Evolutionary conservation across 495 filamentous ascomycete genomes (phyloP).

Genomic region (Aspergillus funiculosus): DNA sequence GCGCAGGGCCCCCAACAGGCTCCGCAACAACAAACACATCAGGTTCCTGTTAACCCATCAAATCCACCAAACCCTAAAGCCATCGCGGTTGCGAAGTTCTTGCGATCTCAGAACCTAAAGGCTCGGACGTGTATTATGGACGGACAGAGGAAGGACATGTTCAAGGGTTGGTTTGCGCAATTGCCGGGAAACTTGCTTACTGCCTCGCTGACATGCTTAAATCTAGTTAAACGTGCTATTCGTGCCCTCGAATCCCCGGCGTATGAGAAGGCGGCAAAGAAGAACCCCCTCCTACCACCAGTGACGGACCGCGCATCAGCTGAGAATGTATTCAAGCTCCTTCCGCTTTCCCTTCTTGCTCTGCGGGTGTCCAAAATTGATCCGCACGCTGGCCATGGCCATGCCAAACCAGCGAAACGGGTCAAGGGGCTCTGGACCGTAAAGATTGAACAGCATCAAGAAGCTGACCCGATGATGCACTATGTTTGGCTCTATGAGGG

Average conservation of each 20-base stretch:
- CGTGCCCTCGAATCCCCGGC: slow-evolving; percentile 84
- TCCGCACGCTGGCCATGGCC: slow-evolving; percentile 62
- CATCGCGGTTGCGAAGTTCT: slow-evolving; percentile 82
- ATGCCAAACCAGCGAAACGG: slow-evolving; percentile 75
- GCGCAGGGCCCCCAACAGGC: slow-evolving; percentile 27
- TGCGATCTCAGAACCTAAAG: slow-evolving; percentile 82
- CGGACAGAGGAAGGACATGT: slow-evolving; percentile 97
- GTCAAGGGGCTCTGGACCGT: slow-evolving; percentile 97
- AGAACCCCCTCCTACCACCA: slow-evolving; percentile 83
- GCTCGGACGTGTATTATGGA: slow-evolving; percentile 86
- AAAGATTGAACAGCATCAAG: slow-evolving; percentile 93
- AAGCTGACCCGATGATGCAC: slow-evolving; percentile 82
- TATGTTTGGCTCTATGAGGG: slow-evolving; percentile 98
- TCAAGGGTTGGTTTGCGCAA: slow-evolving; percentile 59
- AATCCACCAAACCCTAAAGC: slow-evolving; percentile 79
- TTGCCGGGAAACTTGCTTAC: background rate
- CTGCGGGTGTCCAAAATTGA: slow-evolving; percentile 86
- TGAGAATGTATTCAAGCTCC: slow-evolving; percentile 89
- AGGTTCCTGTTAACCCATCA: slow-evolving; percentile 57
- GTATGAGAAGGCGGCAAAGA: slow-evolving; percentile 75
- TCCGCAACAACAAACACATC: slow-evolving; percentile 38
- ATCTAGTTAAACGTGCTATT: slow-evolving; percentile 91
- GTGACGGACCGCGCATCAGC: slow-evolving; percentile 80
- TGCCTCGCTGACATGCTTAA: background rate
- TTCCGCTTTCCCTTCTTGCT: slow-evolving; percentile 91